Evolutionary conservation across 306 rosid species (phyloP).

Genomic region (Corylus heterophylla): DNA sequence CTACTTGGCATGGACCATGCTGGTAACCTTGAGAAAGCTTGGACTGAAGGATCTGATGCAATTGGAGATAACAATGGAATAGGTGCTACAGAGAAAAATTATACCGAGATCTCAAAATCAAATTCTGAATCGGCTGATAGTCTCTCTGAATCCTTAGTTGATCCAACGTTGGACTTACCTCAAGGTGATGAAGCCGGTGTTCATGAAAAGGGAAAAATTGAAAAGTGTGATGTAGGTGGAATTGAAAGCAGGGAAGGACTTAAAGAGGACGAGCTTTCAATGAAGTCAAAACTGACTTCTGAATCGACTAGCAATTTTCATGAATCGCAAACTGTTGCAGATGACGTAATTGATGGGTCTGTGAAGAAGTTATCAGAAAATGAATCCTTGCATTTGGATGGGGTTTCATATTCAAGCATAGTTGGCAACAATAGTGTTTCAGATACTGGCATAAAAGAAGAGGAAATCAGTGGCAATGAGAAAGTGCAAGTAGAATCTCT

Average conservation of each 20-base stretch:
- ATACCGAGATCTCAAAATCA: constrained; percentile 17
- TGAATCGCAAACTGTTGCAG: constrained; percentile 39
- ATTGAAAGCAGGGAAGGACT: constrained; percentile 27
- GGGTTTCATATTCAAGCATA: constrained; percentile 22
- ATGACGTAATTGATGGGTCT: constrained; percentile 29
- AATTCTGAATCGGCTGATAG: constrained; percentile 25
- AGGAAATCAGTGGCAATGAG: constrained; percentile 29
- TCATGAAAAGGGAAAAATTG: constrained; percentile 26
- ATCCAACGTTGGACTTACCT: constrained; percentile 20
- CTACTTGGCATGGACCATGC: constrained; percentile 17
- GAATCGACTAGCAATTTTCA: constrained; percentile 20
- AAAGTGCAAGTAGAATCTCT: constrained; percentile 31
- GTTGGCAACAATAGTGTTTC: constrained; percentile 1
- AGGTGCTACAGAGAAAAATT: constrained; percentile 32
- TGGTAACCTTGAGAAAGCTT: constrained; percentile 22
- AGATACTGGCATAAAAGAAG: constrained; percentile 29
- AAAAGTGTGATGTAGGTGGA: constrained; percentile 27
- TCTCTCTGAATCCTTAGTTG: constrained; percentile 32
- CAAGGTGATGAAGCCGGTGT: constrained; percentile 23
- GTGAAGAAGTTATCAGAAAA: constrained; percentile 28
- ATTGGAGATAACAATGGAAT: constrained; percentile 24
- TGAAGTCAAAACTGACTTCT: neutral
- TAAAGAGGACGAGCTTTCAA: constrained; percentile 23
- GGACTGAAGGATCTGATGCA: constrained; percentile 27
- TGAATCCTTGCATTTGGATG: constrained; percentile 21